Base-by-base conservation (phyloP, 495 filamentous ascomycete species). In the Sabuloglossum arenarium region DNA sequence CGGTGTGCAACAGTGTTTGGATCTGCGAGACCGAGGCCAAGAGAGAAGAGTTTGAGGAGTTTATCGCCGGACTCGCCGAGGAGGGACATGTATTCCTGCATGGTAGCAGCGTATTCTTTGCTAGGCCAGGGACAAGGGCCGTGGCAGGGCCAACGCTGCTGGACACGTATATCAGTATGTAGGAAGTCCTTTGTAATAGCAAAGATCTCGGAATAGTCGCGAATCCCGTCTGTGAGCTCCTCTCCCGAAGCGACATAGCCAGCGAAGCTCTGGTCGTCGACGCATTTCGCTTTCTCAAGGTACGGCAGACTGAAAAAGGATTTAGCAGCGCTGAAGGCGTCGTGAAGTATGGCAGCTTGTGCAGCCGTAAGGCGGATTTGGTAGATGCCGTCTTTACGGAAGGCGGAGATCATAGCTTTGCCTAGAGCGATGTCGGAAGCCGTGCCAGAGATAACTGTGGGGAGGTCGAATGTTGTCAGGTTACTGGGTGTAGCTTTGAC, bases 191-290 rank as follows among this genome's bases (percentile, higher is more conserved):
- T 71, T 30, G 66, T 71, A 53, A 73, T 63, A 37, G 70, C 72
- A 60, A 73, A 72, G 42, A 72, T 69, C 63, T 73, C 70, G 1
- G 70, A 72, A 58, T 72, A 73, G 57, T 73, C 70, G 34, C 65
- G 67, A 27, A 73, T 63, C 16, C 67, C 69, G 53, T 66, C 66
- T n/a, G 70, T 73, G 5, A 73, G 53, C 58, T 73, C 70, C 58
- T 73, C 70, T n/a, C 70, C 70, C 0, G 70, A 73, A n/a, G 69
- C 70, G 23, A 73, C 71, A 60, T 73, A 73, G 11, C 70, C 70
- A 1, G 70, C 58, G 54, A 68, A 73, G 59, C 70, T 72, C 59
- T 65, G 64, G 49, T 62, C 60, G 61, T 73, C 70, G 24, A 73
- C 69, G 52, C 64, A 69, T 23, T 62, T 63, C 1, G 66, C 64